Evolutionary conservation across 768 basidiomycete genomes (phyloP).

Genomic region (Coprinopsis strossmayeri): DNA sequence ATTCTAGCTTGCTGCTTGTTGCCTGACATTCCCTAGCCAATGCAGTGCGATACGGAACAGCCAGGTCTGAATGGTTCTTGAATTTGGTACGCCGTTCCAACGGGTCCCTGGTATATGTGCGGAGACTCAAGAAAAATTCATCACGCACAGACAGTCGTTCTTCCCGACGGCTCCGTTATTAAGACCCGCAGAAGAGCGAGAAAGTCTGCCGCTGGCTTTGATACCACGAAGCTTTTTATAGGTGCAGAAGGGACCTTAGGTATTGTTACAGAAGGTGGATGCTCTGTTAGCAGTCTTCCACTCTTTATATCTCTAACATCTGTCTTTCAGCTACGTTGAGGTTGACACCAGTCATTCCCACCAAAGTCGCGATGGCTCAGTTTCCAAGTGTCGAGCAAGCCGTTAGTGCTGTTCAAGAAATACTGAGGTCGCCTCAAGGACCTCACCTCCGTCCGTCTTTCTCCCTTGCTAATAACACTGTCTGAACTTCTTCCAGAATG

Average conservation of each 20-base stretch:
- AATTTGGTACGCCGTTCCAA: slow-evolving; percentile 71
- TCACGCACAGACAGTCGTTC: slow-evolving; percentile 79
- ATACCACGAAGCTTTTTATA: slow-evolving; percentile 82
- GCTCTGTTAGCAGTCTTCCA: neutral
- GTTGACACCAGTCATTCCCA: slow-evolving; percentile 74
- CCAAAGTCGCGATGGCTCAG: slow-evolving; percentile 82
- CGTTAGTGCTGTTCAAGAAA: slow-evolving; percentile 75
- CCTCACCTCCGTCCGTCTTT: slow-evolving; percentile 61
- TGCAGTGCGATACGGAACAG: slow-evolving; percentile 82
- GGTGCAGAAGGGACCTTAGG: slow-evolving; percentile 89
- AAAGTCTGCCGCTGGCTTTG: slow-evolving; percentile 86
- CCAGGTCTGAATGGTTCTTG: slow-evolving; percentile 83
- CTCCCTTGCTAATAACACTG: neutral
- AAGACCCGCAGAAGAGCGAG: slow-evolving; percentile 76
- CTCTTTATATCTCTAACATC: no score
- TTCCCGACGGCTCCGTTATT: slow-evolving; percentile 80
- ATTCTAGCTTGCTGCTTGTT: slow-evolving; percentile 4
- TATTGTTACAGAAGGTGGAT: slow-evolving; percentile 76
- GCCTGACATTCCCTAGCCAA: slow-evolving; percentile 41
- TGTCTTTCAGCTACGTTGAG: slow-evolving; percentile 72
- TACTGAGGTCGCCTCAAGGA: slow-evolving; percentile 62
- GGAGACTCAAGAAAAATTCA: no score
- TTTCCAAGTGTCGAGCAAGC: slow-evolving; percentile 78
- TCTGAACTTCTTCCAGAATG: slow-evolving; percentile 49
- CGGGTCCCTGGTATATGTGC: no score